Base-by-base conservation (phyloP, 306 rosid genomes). In the Fagus sylvatica region DNA sequence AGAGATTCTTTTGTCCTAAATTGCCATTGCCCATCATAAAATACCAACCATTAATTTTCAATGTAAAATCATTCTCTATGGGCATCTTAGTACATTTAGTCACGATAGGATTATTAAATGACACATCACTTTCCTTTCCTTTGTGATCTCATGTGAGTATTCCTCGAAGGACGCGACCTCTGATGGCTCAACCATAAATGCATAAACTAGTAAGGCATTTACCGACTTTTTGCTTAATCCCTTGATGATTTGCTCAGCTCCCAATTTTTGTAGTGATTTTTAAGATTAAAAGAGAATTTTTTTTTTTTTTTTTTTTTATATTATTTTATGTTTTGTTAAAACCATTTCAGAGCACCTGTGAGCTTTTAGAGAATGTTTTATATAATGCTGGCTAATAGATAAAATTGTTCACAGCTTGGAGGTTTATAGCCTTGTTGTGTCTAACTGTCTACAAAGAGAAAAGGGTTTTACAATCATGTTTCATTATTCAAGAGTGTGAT, bases 71-170 rank as follows among this genome's bases (percentile, higher is more conserved):
- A 36, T 79, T 80, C 48, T 66, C 28, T 34, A 64, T 19, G 74
- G 76, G 69, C 39, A 70, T 72, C 74, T 74, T 71, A n/a, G 59
- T 39, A 49, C 13, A 15, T 22, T 4, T 48, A 57, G 59, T 30
- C 12, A 57, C 5, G 49, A 65, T 69, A 12, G 53, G 66, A 65
- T 78, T 69, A 72, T 76, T 73, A 37, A 67, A 74, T 51, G 85
- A 74, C 85, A 79, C 79, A 86, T 87, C 91, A 73, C 77, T 77
- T 73, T 85, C 78, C 79, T 61, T 81, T 67, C 83, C 65, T 78
- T 80, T 84, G 82, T 77, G 87, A 82, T 87, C 89, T 90, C 98
- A 90, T 90, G 96, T 90, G 98, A 91, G 74, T 36, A 22, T 79
- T 80, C 80, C 94, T 89, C 74, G 89, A 85, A 76, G 83, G 75